Conservation (phyloP, 2,329 filamentous ascomycete species). For the Ascochyta pisi region DNA sequence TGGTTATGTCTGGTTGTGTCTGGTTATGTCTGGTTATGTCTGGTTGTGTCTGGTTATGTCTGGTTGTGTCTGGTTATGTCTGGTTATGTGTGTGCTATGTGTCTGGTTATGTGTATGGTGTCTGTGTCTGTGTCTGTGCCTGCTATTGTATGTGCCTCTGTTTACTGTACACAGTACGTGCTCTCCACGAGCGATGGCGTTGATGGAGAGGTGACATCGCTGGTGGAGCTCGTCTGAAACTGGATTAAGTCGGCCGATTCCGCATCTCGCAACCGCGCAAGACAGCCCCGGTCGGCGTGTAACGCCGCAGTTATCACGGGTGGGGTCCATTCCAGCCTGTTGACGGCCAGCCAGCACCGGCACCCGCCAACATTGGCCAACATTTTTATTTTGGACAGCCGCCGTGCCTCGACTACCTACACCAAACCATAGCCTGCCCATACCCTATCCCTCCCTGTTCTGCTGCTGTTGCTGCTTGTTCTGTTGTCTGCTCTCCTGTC, state of each 20-base stretch:
- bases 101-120: no score
- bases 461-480: not conserved
- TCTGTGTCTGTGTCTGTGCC: no score
- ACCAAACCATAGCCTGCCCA: not conserved
- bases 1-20: no score
- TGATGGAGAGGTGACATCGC: constrained; percentile 13
- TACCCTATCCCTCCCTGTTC: not conserved
- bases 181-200: no score
- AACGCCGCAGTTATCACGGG: constrained; percentile 11
- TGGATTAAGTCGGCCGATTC: constrained; percentile 1
- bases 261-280: constrained; percentile 9
- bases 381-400: constrained; percentile 22
- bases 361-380: constrained; percentile 19
- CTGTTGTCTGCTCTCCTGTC: not conserved
- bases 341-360: constrained; percentile 23
- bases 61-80: no score
- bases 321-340: constrained; percentile 39
- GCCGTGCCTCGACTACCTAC: constrained; percentile 8
- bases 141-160: no score
- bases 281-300: constrained; percentile 29
- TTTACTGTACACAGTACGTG: not conserved
- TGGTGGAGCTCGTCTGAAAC: constrained; percentile 16
- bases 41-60: no score
- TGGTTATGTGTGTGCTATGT: no score
- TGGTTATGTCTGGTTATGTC: no score